A percentile compares a stretch with the other conserved stretches of the same genome.
phyloP scores from a whole-genome alignment of 495 filamentous ascomycete genomes.

The Sordaria brevicollis region DNA sequence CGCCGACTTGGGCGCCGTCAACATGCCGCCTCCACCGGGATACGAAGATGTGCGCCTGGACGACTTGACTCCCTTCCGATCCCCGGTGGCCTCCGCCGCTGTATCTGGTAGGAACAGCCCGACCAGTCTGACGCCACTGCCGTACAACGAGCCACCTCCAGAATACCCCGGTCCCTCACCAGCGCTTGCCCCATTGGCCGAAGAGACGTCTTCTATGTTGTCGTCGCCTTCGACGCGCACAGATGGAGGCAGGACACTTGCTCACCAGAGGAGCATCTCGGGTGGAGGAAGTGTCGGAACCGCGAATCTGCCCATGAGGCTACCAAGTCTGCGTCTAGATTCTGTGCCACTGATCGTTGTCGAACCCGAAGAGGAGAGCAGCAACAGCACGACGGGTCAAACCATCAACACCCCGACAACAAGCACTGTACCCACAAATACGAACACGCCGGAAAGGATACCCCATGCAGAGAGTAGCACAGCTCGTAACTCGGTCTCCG shows the following conservation, averaged over 20 bases:
- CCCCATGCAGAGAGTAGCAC: neutral
- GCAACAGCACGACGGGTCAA: neutral
- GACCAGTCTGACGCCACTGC: neutral
- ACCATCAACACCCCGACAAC: neutral
- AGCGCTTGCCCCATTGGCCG: neutral
- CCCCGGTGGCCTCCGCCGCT: slow-evolving; percentile 9
- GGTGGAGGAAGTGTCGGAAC: neutral
- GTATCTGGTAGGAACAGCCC: slow-evolving; percentile 25
- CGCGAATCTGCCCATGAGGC: neutral
- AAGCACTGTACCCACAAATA: neutral
- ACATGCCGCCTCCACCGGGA: slow-evolving; percentile 40
- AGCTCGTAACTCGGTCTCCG: neutral
- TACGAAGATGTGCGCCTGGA: slow-evolving; percentile 47
- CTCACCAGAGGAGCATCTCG: neutral
- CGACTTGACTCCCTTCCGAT: slow-evolving; percentile 23
- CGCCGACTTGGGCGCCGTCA: slow-evolving; percentile 35
- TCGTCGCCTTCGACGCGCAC: neutral
- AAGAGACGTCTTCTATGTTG: neutral
- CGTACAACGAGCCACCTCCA: slow-evolving; percentile 37
- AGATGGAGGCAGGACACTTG: neutral
- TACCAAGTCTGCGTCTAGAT: neutral
- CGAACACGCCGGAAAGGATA: neutral
- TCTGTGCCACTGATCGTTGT: neutral
- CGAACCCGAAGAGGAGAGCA: neutral
- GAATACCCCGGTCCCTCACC: slow-evolving; percentile 31